phyloP scores from a whole-genome alignment of 441 rosid species.

The Adansonia rubrostipa region DNA sequence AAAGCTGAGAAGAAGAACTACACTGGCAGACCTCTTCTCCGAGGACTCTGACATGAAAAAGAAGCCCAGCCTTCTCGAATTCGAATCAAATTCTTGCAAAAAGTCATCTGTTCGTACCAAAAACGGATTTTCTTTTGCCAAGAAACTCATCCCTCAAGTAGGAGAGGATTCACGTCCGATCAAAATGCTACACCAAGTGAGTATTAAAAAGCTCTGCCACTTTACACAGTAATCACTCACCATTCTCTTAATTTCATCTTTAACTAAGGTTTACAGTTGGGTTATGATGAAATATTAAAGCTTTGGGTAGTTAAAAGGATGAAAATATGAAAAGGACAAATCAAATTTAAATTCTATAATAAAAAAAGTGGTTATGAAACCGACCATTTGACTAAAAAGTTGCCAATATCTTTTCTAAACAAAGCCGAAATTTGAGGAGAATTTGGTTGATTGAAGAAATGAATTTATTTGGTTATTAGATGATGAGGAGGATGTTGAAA shows the following conservation, averaged over 20 bases:
- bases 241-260: not conserved
- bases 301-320: not conserved
- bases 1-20: constrained; percentile 58
- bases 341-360: not conserved
- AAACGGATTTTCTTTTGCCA: constrained; percentile 50
- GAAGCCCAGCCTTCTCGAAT: constrained; percentile 33
- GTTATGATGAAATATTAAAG: not conserved
- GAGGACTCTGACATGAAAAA: constrained; percentile 56
- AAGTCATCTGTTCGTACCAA: constrained; percentile 37
- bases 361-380: not conserved
- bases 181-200: constrained; percentile 67
- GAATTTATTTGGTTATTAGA: constrained; percentile 36
- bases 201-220: not conserved
- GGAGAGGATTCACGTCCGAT: constrained; percentile 67
- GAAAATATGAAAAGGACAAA: not conserved
- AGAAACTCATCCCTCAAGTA: constrained; percentile 60
- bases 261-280: not conserved
- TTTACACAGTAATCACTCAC: not conserved
- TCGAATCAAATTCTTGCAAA: constrained; percentile 28
- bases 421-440: not conserved
- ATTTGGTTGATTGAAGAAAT: not conserved
- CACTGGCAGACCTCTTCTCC: constrained; percentile 80
- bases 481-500: constrained; percentile 83
- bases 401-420: not conserved
- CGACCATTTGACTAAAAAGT: not conserved